These are phyloP conservation scores for Leccinum rimulosum DNA, from an alignment of 768 basidiomycete genomes.

Conservation along the genomic window DNA sequence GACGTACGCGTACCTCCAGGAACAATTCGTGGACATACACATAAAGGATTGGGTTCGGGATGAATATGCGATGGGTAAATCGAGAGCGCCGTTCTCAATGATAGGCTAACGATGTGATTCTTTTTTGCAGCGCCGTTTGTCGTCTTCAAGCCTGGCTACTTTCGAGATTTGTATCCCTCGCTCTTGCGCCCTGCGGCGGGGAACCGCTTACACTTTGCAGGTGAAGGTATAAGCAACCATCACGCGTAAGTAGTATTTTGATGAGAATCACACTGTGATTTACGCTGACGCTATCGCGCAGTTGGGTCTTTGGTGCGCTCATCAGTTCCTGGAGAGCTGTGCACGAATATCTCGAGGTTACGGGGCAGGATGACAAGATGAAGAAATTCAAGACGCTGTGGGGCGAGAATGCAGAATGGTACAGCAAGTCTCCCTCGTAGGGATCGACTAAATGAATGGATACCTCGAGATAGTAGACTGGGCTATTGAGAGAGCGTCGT, in stretches of 20 bases:
- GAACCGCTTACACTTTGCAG: conserved; percentile 11
- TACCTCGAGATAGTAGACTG: too few species aligned
- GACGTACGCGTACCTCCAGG: conserved; percentile 3
- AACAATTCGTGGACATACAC: conserved; percentile 14
- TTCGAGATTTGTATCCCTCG: conserved; percentile 29
- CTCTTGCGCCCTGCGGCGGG: conserved; percentile 30
- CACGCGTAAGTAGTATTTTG: conserved; percentile 31
- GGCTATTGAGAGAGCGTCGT: too few species aligned
- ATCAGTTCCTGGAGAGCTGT: conserved; percentile 38
- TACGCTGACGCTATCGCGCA: conserved; percentile 1
- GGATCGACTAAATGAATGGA: too few species aligned
- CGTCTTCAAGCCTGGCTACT: conserved; percentile 39
- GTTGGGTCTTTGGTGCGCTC: conserved; percentile 40
- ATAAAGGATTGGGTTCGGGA: conserved; percentile 36
- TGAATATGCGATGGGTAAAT: conserved; percentile 35
- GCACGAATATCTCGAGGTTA: conserved; percentile 20
- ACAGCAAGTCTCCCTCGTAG: background rate
- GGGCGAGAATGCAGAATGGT: conserved; percentile 33
- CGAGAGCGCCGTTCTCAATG: too few species aligned
- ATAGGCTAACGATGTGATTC: background rate
- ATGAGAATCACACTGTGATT: too few species aligned
- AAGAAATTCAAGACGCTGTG: conserved; percentile 24
- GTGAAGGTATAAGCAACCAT: conserved; percentile 28
- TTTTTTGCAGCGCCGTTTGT: conserved; percentile 34
- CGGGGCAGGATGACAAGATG: conserved; percentile 8